Evolutionary conservation across 2,329 filamentous ascomycete genomes (phyloP), one percentile per base, ranked within the genome.

Genomic region (Xylaria sp.): DNA sequence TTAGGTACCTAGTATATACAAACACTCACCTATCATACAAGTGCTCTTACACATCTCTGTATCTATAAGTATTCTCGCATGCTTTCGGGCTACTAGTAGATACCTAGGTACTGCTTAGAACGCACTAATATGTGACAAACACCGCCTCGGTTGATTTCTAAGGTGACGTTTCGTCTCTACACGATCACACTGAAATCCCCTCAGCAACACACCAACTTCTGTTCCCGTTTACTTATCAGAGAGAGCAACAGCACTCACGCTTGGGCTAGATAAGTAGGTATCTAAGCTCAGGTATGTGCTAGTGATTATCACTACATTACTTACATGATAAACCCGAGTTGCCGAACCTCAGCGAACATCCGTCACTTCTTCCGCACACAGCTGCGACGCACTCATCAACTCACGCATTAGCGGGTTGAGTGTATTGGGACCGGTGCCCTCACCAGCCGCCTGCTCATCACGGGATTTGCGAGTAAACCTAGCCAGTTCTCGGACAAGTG

Each of bases 361-460:
- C 9, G 10, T 57, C 15, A 60, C 59, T 23, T 59, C 61, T 23
- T 68, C 70, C 12, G 58, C 46, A 48, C 66, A 66, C 20, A 66
- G 39, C 15, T 55, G 56, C 13, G 70, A 72, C 48, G 66, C 66
- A 51, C 51, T 66, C 65, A 69, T 71, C n/a, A 72, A 55, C 20
- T 73, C 66, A 18, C 60, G 67, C 72, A 71, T 71, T 18, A 72
- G n/a, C 28, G 69, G 70, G 31, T 68, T 62, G n/a, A 73, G 63
- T 20, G n/a, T 18, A 60, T 55, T 65, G 12, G 8, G n/a, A 3
- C 39, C 34, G 39, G 28, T 6, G 31, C 34, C 56, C 34, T n/a
- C 57, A 28, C 18, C 57, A 10, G n/a, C 48, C 56, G 64, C 48
- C 44, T 25, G 56, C 31, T 57, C 48, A 28, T 65, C 68, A n/a